Evolutionary conservation across 257 asterid species (phyloP).

Genomic region (Fraxinus quadrangulata): DNA sequence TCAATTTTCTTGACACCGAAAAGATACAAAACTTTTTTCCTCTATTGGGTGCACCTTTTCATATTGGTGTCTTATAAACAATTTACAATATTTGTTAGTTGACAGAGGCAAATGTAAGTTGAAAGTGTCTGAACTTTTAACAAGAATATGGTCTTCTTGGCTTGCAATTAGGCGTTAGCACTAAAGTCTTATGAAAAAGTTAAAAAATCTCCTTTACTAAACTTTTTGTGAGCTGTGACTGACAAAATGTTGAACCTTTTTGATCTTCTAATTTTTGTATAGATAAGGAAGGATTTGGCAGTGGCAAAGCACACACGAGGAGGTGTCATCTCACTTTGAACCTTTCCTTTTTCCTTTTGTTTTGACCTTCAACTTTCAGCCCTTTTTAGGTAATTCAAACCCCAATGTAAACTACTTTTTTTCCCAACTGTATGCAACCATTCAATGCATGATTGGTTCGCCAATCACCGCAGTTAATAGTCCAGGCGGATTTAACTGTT

Average conservation of each 20-base stretch:
- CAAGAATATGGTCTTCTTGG: slow-evolving; percentile 19
- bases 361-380: slow-evolving; percentile 80
- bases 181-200: slow-evolving; percentile 39
- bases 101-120: neutral
- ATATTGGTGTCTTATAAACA: neutral
- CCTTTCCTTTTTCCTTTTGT: slow-evolving; percentile 26
- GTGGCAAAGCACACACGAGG: slow-evolving; percentile 34
- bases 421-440: slow-evolving; percentile 27
- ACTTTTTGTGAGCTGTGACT: slow-evolving; percentile 54
- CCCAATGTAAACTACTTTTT: slow-evolving; percentile 22
- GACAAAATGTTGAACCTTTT: slow-evolving; percentile 37
- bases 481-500: no score
- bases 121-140: slow-evolving; percentile 17
- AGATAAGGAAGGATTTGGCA: slow-evolving; percentile 13
- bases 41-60: neutral
- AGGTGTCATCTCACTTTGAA: slow-evolving; percentile 24
- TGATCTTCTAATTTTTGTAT: slow-evolving; percentile 5
- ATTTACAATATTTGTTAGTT: neutral
- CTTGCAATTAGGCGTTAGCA: slow-evolving; percentile 22
- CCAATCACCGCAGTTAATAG: no score
- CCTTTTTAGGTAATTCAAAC: slow-evolving; percentile 61
- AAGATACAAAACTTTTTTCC: neutral
- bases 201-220: slow-evolving; percentile 24
- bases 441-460: neutral
- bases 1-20: neutral